Evolutionary conservation across 495 filamentous ascomycete species (phyloP), one percentile per base, ranked within the genome.

Genomic region (Lophium mytilinum): DNA sequence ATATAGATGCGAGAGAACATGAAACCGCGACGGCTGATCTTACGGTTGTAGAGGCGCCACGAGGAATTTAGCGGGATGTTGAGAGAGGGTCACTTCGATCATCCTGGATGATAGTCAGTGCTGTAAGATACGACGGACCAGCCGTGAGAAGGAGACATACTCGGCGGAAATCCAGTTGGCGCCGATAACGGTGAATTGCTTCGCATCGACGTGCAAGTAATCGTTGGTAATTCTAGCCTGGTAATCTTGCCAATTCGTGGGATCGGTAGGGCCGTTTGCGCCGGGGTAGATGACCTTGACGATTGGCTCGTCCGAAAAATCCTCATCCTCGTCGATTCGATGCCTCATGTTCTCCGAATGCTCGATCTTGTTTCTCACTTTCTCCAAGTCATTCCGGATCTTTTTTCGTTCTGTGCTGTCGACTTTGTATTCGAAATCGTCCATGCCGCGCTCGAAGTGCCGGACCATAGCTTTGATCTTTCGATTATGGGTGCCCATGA

Each of bases 271-370:
- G 8, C 50, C 43, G 35, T 65, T 60, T 36, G 53, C 43, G 24
- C 24, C 24, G 33, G 42, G 56, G 51, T 69, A 56, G 7, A 69
- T 51, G 21, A 65, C 39, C 37, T 57, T 64, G 33, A 57, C 36
- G 21, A 71, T 65, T 5, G 69, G 69, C 50, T 72, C 67, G 48
- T 68, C 63, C 14, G 53, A 58, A 10, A 65, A 52, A 10, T 56
- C 59, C 17, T 55, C 45, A 21, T 65, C 60, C 14, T 47, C n/a
- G n/a, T 48, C 35, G 35, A 70, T 56, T 1, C 36, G 48, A 35
- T 57, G 42, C 15, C 66, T 54, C 33, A 55, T 55, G 18, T 51
- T 37, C 14, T 70, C 62, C 0, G 66, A 61, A 30, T 43, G 52
- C 3, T 41, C 30, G 17, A 70, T 60, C 15, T 55, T 48, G 30